phyloP scores from a whole-genome alignment of 495 filamentous ascomycete species.

The Aspergillus homomorphus region DNA sequence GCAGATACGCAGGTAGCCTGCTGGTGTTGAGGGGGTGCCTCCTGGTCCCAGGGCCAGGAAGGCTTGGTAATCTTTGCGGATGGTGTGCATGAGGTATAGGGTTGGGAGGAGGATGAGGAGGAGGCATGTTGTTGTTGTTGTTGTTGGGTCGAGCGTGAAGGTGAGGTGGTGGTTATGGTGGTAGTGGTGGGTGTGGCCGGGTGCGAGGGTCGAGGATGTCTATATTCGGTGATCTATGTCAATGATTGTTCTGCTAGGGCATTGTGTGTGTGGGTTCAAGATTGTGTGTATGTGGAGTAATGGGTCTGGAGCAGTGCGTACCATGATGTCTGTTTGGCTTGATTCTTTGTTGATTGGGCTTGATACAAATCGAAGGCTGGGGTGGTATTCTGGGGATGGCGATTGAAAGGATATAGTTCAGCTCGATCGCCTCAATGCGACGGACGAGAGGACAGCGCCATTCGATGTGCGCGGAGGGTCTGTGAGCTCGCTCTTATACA shows the following conservation, averaged over 20 bases:
- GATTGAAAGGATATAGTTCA: neutral
- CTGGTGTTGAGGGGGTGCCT: conserved; percentile 70
- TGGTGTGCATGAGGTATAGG: conserved; percentile 51
- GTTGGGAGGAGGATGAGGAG: conserved; percentile 41
- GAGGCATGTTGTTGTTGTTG: conserved; percentile 6
- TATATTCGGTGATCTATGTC: neutral
- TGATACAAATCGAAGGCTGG: neutral
- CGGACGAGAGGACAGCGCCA: neutral
- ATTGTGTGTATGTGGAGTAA: neutral
- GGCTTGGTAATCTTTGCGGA: conserved; percentile 71
- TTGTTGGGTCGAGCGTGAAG: neutral
- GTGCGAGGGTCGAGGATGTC: neutral
- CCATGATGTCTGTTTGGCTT: neutral
- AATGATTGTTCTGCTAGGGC: neutral
- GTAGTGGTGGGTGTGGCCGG: neutral
- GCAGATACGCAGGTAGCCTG: conserved; percentile 69
- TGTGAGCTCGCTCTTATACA: neutral
- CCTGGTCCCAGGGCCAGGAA: conserved; percentile 78
- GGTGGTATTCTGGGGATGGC: neutral
- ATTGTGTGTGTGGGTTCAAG: neutral
- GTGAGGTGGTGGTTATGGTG: neutral
- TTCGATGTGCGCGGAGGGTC: neutral
- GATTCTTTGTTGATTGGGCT: neutral
- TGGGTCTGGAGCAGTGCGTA: neutral
- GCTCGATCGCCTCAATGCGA: neutral